Evolutionary conservation across 129 eudicot species (phyloP).

Genomic region (Dittrichia graveolens): DNA sequence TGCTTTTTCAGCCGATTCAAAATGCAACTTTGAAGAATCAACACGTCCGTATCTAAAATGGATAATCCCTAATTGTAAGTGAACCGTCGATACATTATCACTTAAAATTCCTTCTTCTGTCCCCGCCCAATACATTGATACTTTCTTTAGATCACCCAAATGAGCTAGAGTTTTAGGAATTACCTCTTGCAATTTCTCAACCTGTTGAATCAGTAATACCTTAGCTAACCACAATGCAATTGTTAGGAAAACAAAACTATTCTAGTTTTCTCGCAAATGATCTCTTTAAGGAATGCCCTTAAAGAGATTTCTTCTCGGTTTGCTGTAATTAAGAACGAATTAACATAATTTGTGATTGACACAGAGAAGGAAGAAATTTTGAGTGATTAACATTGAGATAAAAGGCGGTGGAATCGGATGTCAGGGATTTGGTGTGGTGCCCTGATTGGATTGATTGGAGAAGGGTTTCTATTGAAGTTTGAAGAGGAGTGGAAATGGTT

Average conservation of each 20-base stretch:
- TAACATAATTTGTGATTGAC: slow-evolving; percentile 43
- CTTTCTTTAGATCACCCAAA: slow-evolving; percentile 56
- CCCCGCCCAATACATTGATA: slow-evolving; percentile 57
- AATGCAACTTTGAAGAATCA: slow-evolving; percentile 67
- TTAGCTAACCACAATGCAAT: slow-evolving; percentile 89
- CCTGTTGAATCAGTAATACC: slow-evolving; percentile 66
- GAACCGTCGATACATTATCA: slow-evolving; percentile 56
- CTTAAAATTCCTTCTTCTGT: slow-evolving; percentile 49
- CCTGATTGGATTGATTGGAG: slow-evolving; percentile 69
- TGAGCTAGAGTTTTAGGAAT: slow-evolving; percentile 45
- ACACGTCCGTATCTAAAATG: slow-evolving; percentile 72
- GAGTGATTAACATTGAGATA: not conserved
- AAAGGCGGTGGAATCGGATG: slow-evolving; percentile 43
- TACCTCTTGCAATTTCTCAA: slow-evolving; percentile 61
- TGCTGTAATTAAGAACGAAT: slow-evolving; percentile 42
- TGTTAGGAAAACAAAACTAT: slow-evolving; percentile 32
- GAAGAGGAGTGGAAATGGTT: slow-evolving; percentile 27
- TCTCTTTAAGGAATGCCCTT: slow-evolving; percentile 51
- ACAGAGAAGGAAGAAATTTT: slow-evolving; percentile 38
- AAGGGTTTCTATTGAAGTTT: slow-evolving; percentile 41
- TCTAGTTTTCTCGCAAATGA: slow-evolving; percentile 39
- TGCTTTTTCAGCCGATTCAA: slow-evolving; percentile 56
- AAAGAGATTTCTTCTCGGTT: slow-evolving; percentile 14
- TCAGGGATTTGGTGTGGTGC: slow-evolving; percentile 44
- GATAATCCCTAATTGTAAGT: slow-evolving; percentile 70